Evolutionary conservation across 2,329 filamentous ascomycete genomes (phyloP), one percentile per base, ranked within the genome.

Genomic region (Colletotrichum navitas): DNA sequence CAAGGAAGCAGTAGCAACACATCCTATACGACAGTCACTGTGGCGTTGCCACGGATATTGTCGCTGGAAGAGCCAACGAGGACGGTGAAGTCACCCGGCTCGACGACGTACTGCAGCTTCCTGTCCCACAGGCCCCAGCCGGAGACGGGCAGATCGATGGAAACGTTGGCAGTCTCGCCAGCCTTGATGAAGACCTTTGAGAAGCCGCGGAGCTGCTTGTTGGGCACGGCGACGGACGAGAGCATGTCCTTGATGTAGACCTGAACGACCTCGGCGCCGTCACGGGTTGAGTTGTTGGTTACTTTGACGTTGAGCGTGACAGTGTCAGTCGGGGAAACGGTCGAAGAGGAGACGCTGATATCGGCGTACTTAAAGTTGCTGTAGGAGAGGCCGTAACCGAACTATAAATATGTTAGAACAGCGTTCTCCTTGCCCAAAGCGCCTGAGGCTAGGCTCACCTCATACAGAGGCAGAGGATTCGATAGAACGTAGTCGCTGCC

Each of bases 71-170:
- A 85, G n/a, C 91, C 92, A 21, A 91, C 86, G 66, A 86, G 83
- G 12, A 93, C 82, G 6, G 85, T 80, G 78, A 94, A 94, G 51
- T 90, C 86, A 1, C 92, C 92, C 3, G 88, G 87, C 84, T 94
- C 92, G 47, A 94, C 91, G 32, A 93, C 90, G 79, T 94, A 94
- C 78, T 91, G 82, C 90, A 93, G 92, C 73, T 85, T 85, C 0
- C 84, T 87, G 77, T 90, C 81, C 56, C 89, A 90, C 1, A 90
- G 82, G 12, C 86, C 86, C 73, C 91, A 83, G 32, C 87, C 78
- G 14, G 88, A 85, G 78, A 92, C 90, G 72, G 87, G 84, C 61
- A 85, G 76, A 43, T 86, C 83, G 34, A 92, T 82, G 43, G 81
- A 76, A 47, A 86, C 83, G 7, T 79, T 86, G 74, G 86, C 82